Percentiles rank a stretch among this genome's conserved stretches.
Evolutionary conservation across 257 asterid species (phyloP).

Genomic region (Rubia yunnanensis): DNA sequence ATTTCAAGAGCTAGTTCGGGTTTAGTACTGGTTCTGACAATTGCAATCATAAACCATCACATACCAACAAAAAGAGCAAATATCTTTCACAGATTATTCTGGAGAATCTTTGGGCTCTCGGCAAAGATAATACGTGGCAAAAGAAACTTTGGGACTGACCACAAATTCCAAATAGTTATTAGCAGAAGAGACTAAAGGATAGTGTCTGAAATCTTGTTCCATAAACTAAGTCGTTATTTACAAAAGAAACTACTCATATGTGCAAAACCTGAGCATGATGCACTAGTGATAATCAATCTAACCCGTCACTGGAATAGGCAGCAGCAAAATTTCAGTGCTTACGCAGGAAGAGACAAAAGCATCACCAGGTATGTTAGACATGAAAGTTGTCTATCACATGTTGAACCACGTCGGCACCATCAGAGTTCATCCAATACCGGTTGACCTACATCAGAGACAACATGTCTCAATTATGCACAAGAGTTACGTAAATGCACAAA

Average conservation of each 20-base stretch:
- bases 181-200: not conserved
- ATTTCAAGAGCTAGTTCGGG: not conserved
- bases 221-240: constrained; percentile 8
- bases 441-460: constrained; percentile 42
- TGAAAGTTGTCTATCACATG: constrained; percentile 79
- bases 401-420: constrained; percentile 83
- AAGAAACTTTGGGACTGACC: not conserved
- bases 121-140: not conserved
- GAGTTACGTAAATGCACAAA: not conserved
- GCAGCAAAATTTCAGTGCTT: not conserved
- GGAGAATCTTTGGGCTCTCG: not conserved
- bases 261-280: not conserved
- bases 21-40: not conserved
- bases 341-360: not conserved
- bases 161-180: not conserved
- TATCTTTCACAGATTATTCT: not conserved
- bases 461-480: constrained; percentile 5
- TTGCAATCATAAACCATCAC: not conserved
- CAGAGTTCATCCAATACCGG: constrained; percentile 83
- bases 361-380: constrained; percentile 24
- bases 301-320: not conserved
- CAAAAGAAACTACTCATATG: constrained; percentile 1
- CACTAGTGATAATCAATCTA: not conserved
- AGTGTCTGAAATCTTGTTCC: not conserved
- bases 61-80: not conserved